phyloP scores from a whole-genome alignment of 2,329 filamentous ascomycete genomes.

The Talaromyces sp. region DNA sequence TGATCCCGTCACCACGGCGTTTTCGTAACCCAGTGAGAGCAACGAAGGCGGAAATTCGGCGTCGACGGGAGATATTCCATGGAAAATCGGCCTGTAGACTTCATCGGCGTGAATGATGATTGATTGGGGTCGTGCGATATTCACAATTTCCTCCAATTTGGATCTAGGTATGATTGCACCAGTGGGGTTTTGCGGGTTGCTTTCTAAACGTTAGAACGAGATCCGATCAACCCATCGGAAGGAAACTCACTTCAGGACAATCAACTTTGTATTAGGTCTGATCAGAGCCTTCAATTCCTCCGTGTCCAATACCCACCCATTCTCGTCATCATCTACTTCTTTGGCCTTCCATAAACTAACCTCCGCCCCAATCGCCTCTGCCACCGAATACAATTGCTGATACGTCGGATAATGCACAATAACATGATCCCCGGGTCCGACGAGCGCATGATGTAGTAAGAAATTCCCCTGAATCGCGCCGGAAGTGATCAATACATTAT shows the following conservation, averaged over 20 bases:
- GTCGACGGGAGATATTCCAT: slow-evolving; percentile 55
- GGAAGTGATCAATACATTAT: slow-evolving; percentile 69
- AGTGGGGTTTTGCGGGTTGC: slow-evolving; percentile 79
- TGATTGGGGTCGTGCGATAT: slow-evolving; percentile 56
- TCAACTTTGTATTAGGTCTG: slow-evolving; percentile 48
- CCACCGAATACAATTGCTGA: slow-evolving; percentile 75
- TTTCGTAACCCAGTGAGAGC: slow-evolving; percentile 65
- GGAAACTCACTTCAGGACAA: slow-evolving; percentile 53
- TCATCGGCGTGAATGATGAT: slow-evolving; percentile 72
- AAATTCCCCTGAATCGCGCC: slow-evolving; percentile 85
- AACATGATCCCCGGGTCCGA: slow-evolving; percentile 73
- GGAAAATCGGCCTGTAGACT: slow-evolving; percentile 79
- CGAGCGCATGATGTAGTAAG: slow-evolving; percentile 65
- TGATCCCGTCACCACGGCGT: slow-evolving; percentile 68
- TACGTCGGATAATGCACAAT: slow-evolving; percentile 84
- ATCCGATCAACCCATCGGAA: not conserved
- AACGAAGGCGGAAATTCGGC: slow-evolving; percentile 60
- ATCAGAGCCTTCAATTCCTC: slow-evolving; percentile 62
- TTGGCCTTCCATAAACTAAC: slow-evolving; percentile 71
- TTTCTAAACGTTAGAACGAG: slow-evolving; percentile 25
- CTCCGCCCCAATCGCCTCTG: slow-evolving; percentile 67
- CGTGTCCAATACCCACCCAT: slow-evolving; percentile 63
- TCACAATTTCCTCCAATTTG: slow-evolving; percentile 57
- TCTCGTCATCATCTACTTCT: slow-evolving; percentile 37
- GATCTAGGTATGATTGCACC: slow-evolving; percentile 62